These are phyloP conservation scores for Coemansia guatemalensis DNA, from an alignment of 192 early-diverging fungal species.

Conservation along the genomic window DNA sequence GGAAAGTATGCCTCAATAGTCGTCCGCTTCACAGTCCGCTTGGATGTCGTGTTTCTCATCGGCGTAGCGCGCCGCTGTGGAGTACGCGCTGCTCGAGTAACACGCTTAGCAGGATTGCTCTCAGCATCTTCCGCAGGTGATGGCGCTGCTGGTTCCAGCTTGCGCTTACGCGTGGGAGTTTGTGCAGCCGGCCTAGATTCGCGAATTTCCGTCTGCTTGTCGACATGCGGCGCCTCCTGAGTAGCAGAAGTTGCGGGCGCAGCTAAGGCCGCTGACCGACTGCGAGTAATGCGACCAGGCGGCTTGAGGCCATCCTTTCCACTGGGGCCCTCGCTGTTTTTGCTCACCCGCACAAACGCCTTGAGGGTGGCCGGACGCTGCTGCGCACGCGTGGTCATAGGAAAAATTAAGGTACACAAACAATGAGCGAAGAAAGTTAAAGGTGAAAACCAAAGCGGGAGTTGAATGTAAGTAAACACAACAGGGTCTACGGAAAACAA, in stretches of 20 bases:
- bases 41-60: neutral
- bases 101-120: conserved; percentile 4
- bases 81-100: neutral
- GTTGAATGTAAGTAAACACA: neutral
- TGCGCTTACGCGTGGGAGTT: conserved; percentile 33
- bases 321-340: conserved; percentile 19
- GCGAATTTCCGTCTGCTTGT: neutral
- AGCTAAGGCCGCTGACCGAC: conserved; percentile 18
- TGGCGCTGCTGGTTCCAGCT: conserved; percentile 2
- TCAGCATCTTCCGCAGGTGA: neutral
- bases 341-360: conserved; percentile 47
- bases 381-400: conserved; percentile 6
- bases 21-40: conserved; percentile 9
- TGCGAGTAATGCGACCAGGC: conserved; percentile 36
- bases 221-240: neutral
- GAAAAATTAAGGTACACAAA: neutral
- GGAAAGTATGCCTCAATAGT: conserved; percentile 37
- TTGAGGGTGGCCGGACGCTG: conserved; percentile 27
- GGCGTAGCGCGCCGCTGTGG: conserved; percentile 1
- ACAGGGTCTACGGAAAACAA: neutral
- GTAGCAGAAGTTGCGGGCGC: neutral
- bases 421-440: neutral
- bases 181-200: neutral
- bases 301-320: conserved; percentile 20
- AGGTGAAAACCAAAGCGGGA: neutral